These are phyloP conservation scores for Zygosaccharomyces sapae DNA, from an alignment of 1,139 yeast genomes.

Conservation along the genomic window DNA sequence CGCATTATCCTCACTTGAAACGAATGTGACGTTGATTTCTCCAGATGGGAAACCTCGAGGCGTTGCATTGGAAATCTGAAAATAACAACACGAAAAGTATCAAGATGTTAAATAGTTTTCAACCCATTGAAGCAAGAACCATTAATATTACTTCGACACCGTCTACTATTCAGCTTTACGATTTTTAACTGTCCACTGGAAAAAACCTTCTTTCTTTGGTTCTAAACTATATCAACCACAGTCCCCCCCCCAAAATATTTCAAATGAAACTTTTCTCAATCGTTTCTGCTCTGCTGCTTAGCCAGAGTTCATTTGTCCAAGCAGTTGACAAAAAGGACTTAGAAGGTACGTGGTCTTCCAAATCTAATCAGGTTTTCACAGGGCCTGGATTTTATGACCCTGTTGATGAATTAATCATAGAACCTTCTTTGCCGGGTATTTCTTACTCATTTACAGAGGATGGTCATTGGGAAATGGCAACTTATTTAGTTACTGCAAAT, in stretches of 20 bases:
- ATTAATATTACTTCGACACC: too few relatives aligned
- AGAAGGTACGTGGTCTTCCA: conserved; percentile 94
- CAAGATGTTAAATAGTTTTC: neutral
- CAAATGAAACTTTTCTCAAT: neutral
- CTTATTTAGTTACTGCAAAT: conserved; percentile 71
- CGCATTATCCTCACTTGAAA: neutral
- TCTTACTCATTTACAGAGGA: conserved; percentile 89
- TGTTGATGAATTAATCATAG: conserved; percentile 85
- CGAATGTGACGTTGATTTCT: conserved; percentile 2
- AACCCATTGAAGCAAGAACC: neutral
- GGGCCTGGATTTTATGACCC: conserved; percentile 98
- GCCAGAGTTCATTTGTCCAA: conserved; percentile 6
- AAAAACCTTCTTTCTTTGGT: neutral
- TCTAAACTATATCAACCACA: neutral
- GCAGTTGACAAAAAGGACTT: conserved; percentile 34
- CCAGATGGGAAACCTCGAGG: conserved; percentile 7
- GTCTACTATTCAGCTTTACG: too few relatives aligned
- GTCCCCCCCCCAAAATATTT: too few relatives aligned
- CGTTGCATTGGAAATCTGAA: conserved; percentile 6
- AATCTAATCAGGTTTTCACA: conserved; percentile 89
- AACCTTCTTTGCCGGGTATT: conserved; percentile 93
- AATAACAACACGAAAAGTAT: conserved; percentile 5
- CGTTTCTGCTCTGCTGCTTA: conserved; percentile 1
- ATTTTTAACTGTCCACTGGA: too few relatives aligned
- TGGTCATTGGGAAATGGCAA: conserved; percentile 86